Evolutionary conservation across 2,329 filamentous ascomycete genomes (phyloP).

Genomic region (Penicillium sumatraense): DNA sequence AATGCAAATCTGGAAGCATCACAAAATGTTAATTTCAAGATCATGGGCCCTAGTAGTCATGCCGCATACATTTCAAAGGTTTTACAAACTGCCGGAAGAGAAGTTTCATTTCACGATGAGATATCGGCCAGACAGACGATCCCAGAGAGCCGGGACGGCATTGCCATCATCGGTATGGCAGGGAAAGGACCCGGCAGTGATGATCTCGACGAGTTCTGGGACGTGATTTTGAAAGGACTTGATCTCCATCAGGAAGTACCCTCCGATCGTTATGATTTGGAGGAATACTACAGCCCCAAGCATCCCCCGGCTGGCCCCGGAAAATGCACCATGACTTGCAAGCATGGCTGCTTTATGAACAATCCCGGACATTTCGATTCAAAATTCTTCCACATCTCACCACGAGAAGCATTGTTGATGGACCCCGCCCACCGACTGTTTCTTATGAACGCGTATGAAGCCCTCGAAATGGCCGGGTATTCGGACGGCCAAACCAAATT

Average conservation of each 20-base stretch:
- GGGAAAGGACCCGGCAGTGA: constrained; percentile 14
- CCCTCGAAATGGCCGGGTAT: constrained; percentile 75
- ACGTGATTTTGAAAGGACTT: constrained; percentile 36
- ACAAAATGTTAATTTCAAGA: not conserved
- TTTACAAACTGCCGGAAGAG: not conserved
- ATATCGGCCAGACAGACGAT: not conserved
- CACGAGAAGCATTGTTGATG: constrained; percentile 73
- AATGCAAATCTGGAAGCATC: not conserved
- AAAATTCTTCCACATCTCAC: constrained; percentile 58
- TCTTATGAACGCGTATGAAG: constrained; percentile 73
- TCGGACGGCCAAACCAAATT: constrained; percentile 66
- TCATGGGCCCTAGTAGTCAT: not conserved
- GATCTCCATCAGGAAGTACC: constrained; percentile 41
- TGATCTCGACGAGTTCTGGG: constrained; percentile 41
- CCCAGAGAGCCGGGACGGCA: not conserved
- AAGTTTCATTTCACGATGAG: not conserved
- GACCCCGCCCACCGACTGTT: constrained; percentile 79
- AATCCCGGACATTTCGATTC: constrained; percentile 43
- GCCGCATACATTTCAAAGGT: not conserved
- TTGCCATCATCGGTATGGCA: constrained; percentile 12
- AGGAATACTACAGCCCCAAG: constrained; percentile 37
- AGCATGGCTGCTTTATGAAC: constrained; percentile 42
- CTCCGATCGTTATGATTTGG: constrained; percentile 37
- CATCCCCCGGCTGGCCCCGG: constrained; percentile 21
- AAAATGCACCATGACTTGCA: constrained; percentile 33